A percentile compares a stretch with the other conserved stretches of the same genome.
Evolutionary conservation across 2,329 filamentous ascomycete genomes (phyloP).

Genomic region (Plectosphaerella cucumerina): DNA sequence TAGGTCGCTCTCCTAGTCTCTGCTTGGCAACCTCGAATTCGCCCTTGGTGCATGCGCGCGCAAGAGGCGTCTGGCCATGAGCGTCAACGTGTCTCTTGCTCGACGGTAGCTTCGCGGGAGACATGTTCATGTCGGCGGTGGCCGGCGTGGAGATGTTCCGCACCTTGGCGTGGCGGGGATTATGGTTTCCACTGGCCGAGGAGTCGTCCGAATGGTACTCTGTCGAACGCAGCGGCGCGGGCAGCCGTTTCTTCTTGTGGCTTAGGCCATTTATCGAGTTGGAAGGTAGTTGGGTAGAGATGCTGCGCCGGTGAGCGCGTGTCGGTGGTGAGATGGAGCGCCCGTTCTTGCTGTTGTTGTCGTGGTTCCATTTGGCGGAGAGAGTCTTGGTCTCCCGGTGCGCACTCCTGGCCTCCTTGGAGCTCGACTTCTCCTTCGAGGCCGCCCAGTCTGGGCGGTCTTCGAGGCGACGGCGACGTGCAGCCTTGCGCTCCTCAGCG

Average conservation of each 20-base stretch:
- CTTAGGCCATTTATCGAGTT: slow-evolving; percentile 50
- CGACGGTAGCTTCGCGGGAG: slow-evolving; percentile 63
- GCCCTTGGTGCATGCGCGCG: slow-evolving; percentile 83
- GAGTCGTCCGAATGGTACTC: slow-evolving; percentile 68
- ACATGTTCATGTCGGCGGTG: slow-evolving; percentile 55
- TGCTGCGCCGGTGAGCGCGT: slow-evolving; percentile 57
- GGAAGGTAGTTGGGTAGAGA: slow-evolving; percentile 58
- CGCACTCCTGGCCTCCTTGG: slow-evolving; percentile 4
- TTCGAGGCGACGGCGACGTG: slow-evolving; percentile 48
- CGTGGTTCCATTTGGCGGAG: slow-evolving; percentile 25
- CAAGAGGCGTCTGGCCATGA: slow-evolving; percentile 85
- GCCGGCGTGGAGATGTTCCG: slow-evolving; percentile 52
- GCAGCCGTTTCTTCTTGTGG: slow-evolving; percentile 58
- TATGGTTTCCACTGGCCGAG: slow-evolving; percentile 55
- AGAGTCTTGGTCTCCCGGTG: slow-evolving; percentile 25
- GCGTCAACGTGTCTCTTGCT: slow-evolving; percentile 89
- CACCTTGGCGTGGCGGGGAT: slow-evolving; percentile 54
- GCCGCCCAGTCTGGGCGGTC: slow-evolving; percentile 10
- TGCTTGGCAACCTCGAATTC: slow-evolving; percentile 76
- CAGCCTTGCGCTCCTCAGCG: slow-evolving; percentile 46
- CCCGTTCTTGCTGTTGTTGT: slow-evolving; percentile 21
- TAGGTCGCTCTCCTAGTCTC: slow-evolving; percentile 71
- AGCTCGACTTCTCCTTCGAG: not conserved
- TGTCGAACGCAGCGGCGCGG: slow-evolving; percentile 56
- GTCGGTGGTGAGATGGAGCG: slow-evolving; percentile 58